Evolutionary conservation across 768 basidiomycete species (phyloP).

Genomic region (Calocera viscosa): DNA sequence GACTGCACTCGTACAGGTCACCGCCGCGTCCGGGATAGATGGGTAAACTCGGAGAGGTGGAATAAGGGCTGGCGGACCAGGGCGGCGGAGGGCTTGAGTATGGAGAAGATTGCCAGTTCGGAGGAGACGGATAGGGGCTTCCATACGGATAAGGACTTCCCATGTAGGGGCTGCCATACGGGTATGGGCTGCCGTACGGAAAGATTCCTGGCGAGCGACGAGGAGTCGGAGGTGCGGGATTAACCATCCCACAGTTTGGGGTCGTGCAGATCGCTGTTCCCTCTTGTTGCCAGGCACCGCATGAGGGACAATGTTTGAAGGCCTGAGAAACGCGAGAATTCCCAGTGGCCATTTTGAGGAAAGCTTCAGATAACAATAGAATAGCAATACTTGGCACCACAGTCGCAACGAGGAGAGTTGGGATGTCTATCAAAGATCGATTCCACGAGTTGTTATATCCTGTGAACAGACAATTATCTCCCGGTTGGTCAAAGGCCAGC

Average conservation of each 20-base stretch:
- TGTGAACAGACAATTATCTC: background rate
- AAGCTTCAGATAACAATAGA: background rate
- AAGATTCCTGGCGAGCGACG: background rate
- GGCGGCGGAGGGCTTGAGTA: background rate
- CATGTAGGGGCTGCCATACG: background rate
- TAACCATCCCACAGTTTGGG: background rate
- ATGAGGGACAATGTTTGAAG: background rate
- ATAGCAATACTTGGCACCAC: background rate
- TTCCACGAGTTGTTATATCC: background rate
- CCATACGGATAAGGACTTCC: background rate
- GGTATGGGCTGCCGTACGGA: constrained; percentile 5
- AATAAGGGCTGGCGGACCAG: background rate
- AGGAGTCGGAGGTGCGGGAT: background rate
- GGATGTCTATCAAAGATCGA: background rate
- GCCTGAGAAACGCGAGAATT: background rate
- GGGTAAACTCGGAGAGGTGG: background rate
- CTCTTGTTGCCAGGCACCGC: background rate
- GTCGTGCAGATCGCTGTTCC: background rate
- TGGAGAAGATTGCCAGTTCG: background rate
- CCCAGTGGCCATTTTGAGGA: background rate
- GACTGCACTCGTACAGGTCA: background rate
- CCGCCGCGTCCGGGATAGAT: background rate
- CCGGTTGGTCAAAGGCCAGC: background rate
- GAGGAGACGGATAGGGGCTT: background rate
- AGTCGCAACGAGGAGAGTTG: background rate